These are phyloP conservation scores for Nematodospora valgi DNA, from an alignment of 805 yeast species.

Conservation along the genomic window DNA sequence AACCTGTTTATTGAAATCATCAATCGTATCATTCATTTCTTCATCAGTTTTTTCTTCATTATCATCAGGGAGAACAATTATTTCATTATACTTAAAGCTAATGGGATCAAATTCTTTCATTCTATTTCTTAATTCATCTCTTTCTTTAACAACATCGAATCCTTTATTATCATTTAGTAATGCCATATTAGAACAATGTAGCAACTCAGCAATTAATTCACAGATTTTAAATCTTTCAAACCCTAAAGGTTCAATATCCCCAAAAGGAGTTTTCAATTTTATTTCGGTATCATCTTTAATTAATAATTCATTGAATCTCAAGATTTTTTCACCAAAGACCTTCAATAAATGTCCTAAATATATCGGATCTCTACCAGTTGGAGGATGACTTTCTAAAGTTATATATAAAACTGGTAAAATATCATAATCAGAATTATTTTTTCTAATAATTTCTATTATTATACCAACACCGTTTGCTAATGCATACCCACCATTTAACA, in stretches of 20 bases:
- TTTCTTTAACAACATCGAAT: slow-evolving; percentile 34
- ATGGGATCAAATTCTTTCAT: slow-evolving; percentile 43
- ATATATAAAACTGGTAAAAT: slow-evolving; percentile 43
- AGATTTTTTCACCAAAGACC: slow-evolving; percentile 37
- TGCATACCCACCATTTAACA: slow-evolving; percentile 46
- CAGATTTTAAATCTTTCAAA: slow-evolving; percentile 46
- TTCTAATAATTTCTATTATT: slow-evolving; percentile 43
- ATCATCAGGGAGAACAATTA: slow-evolving; percentile 31
- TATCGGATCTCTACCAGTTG: slow-evolving; percentile 46
- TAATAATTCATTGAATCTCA: slow-evolving; percentile 35
- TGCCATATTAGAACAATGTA: slow-evolving; percentile 48
- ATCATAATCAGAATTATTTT: slow-evolving; percentile 45
- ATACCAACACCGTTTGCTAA: slow-evolving; percentile 49
- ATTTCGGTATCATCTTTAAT: slow-evolving; percentile 16
- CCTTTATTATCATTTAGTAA: slow-evolving; percentile 44
- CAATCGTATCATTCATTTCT: slow-evolving; percentile 29
- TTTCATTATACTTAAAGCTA: slow-evolving; percentile 44
- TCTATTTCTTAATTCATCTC: slow-evolving; percentile 36
- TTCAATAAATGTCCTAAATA: slow-evolving; percentile 41
- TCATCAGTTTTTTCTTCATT: slow-evolving; percentile 8
- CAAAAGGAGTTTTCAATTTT: slow-evolving; percentile 29
- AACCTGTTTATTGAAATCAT: slow-evolving; percentile 23
- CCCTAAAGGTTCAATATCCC: slow-evolving; percentile 41
- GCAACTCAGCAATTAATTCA: slow-evolving; percentile 44
- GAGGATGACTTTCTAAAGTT: slow-evolving; percentile 44